A percentile compares a stretch with the other conserved stretches of the same genome.
phyloP scores from a whole-genome alignment of 2,329 filamentous ascomycete genomes.

The Colletotrichum shisoi region DNA sequence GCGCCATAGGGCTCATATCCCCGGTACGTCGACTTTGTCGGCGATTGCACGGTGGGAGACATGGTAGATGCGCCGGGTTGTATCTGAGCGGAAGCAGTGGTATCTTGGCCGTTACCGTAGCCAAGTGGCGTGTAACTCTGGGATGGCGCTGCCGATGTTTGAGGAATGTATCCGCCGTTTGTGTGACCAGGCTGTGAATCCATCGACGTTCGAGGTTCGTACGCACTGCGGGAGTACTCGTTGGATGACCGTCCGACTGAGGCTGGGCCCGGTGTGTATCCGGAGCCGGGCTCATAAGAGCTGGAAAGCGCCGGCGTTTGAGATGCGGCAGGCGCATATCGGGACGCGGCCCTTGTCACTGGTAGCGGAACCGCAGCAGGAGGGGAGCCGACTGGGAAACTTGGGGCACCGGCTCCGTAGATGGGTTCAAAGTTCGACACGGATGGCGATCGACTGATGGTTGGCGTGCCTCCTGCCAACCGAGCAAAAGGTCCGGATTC shows the following conservation, averaged over 20 bases:
- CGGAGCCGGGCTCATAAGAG: conserved; percentile 17
- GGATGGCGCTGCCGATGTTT: conserved; percentile 44
- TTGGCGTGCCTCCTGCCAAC: conserved; percentile 77
- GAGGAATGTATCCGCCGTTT: conserved; percentile 47
- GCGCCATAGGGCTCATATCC: conserved; percentile 40
- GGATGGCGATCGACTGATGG: conserved; percentile 77
- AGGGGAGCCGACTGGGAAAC: conserved; percentile 45
- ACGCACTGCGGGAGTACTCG: conserved; percentile 44
- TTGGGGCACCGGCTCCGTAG: conserved; percentile 65
- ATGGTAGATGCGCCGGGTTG: background rate
- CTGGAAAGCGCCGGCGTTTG: conserved; percentile 44
- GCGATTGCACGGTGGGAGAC: conserved; percentile 24
- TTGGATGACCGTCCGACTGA: conserved; percentile 40
- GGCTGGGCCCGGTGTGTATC: conserved; percentile 4
- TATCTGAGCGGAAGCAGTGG: background rate
- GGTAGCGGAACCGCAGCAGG: conserved; percentile 49
- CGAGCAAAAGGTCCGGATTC: conserved; percentile 83
- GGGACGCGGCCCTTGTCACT: conserved; percentile 58
- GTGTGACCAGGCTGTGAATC: conserved; percentile 49
- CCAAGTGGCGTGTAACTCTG: conserved; percentile 45
- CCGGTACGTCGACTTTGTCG: conserved; percentile 33
- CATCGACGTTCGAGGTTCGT: conserved; percentile 53
- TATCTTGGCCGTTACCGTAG: conserved; percentile 13
- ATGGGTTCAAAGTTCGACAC: conserved; percentile 71
- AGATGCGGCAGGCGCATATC: conserved; percentile 56